phyloP scores from a whole-genome alignment of 2,329 filamentous ascomycete species.

The Arachnomyces sp. region DNA sequence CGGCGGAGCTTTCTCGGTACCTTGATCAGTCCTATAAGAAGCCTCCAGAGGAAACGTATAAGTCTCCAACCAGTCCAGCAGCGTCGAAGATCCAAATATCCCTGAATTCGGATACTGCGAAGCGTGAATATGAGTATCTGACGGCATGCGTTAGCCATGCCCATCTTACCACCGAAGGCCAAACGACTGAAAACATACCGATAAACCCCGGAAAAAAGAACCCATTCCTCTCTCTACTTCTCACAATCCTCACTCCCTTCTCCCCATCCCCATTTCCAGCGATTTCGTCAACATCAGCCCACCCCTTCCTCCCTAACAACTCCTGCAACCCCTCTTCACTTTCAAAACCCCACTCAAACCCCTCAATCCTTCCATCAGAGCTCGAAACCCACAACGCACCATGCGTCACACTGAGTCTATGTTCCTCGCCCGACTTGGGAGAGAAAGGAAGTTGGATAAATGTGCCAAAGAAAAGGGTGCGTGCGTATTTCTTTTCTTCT shows the following conservation, averaged over 20 bases:
- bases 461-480: conserved; percentile 50
- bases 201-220: conserved; percentile 45
- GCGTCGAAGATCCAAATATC: conserved; percentile 86
- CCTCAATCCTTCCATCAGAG: conserved; percentile 26
- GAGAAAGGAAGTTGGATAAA: conserved; percentile 55
- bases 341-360: conserved; percentile 26
- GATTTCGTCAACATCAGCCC: conserved; percentile 17
- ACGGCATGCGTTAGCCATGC: neutral
- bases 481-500: conserved; percentile 3
- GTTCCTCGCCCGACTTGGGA: conserved; percentile 39
- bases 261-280: conserved; percentile 4
- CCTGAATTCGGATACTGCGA: conserved; percentile 91
- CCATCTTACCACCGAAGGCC: neutral
- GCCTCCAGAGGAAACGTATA: conserved; percentile 94
- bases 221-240: conserved; percentile 33
- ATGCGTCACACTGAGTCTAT: conserved; percentile 49
- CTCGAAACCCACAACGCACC: conserved; percentile 31
- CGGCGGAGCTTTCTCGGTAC: conserved; percentile 19
- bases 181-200: conserved; percentile 22
- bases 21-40: conserved; percentile 48
- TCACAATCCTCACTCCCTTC: conserved; percentile 26
- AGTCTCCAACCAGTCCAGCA: conserved; percentile 85
- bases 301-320: conserved; percentile 27
- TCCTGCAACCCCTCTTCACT: conserved; percentile 18
- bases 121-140: conserved; percentile 93